phyloP scores from a whole-genome alignment of 2,329 filamentous ascomycete species.

The Hymenoscyphus scutula region DNA sequence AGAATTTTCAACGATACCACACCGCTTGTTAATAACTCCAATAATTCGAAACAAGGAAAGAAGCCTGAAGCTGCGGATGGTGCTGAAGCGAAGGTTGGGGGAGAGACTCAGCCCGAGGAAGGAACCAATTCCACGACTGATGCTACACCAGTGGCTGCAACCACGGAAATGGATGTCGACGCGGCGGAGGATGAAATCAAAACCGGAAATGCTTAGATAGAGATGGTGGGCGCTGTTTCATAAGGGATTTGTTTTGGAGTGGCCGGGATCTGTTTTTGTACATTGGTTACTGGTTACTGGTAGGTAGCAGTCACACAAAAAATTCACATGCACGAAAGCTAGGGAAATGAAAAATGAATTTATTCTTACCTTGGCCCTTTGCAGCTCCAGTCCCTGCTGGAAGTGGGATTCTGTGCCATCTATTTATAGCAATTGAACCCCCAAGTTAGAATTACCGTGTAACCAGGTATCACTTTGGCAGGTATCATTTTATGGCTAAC shows the following conservation, averaged over 20 bases:
- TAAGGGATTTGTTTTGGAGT: background rate
- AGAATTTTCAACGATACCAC: conserved; percentile 87
- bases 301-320: background rate
- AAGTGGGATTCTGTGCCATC: no score
- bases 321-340: background rate
- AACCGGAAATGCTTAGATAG: background rate
- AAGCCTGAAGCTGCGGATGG: conserved; percentile 23
- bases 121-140: background rate
- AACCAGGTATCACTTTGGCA: no score
- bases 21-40: conserved; percentile 64
- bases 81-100: background rate
- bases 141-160: background rate
- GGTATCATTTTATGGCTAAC: no score
- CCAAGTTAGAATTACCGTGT: no score
- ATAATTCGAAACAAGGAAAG: conserved; percentile 22
- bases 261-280: background rate
- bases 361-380: background rate
- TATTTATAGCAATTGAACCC: no score
- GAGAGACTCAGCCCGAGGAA: background rate
- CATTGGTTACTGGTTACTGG: background rate
- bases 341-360: background rate
- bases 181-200: background rate
- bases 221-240: background rate
- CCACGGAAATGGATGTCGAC: background rate
- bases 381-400: no score